Percentiles rank a stretch among this genome's conserved stretches.
Evolutionary conservation across 2,329 filamentous ascomycete genomes (phyloP).

Genomic region (Ustilaginoidea virens): DNA sequence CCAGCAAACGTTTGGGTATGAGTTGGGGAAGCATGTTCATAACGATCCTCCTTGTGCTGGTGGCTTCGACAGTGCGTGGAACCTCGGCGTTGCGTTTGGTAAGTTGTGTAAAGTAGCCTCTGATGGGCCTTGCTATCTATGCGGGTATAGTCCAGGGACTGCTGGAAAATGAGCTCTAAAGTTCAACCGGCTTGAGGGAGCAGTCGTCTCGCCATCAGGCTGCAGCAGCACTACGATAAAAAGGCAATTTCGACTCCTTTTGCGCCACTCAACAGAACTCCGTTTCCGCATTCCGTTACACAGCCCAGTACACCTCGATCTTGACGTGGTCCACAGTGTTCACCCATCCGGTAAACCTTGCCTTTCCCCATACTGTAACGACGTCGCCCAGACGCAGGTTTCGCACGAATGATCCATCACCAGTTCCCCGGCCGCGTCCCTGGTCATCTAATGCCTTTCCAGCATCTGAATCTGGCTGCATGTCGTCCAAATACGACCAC

Average conservation of each 20-base stretch:
- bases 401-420: constrained; percentile 39
- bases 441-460: constrained; percentile 19
- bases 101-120: too few species aligned
- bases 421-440: constrained; percentile 36
- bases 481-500: constrained; percentile 37
- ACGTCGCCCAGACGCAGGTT: constrained; percentile 42
- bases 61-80: too few species aligned
- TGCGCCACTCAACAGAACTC: not conserved
- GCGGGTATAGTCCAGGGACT: too few species aligned
- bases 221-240: too few species aligned
- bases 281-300: constrained; percentile 12
- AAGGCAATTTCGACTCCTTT: not conserved
- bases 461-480: constrained; percentile 25
- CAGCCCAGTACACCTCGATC: constrained; percentile 44
- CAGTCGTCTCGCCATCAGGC: too few species aligned
- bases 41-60: too few species aligned
- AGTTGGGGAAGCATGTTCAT: too few species aligned
- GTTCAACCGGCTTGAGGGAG: too few species aligned
- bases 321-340: constrained; percentile 34
- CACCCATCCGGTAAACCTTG: constrained; percentile 37
- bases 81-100: too few species aligned
- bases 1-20: too few species aligned
- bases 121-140: too few species aligned
- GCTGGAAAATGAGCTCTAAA: too few species aligned
- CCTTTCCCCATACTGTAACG: constrained; percentile 45